These are phyloP conservation scores for Coemansia sp. DNA, from an alignment of 192 early-diverging fungal genomes.

Conservation along the genomic window DNA sequence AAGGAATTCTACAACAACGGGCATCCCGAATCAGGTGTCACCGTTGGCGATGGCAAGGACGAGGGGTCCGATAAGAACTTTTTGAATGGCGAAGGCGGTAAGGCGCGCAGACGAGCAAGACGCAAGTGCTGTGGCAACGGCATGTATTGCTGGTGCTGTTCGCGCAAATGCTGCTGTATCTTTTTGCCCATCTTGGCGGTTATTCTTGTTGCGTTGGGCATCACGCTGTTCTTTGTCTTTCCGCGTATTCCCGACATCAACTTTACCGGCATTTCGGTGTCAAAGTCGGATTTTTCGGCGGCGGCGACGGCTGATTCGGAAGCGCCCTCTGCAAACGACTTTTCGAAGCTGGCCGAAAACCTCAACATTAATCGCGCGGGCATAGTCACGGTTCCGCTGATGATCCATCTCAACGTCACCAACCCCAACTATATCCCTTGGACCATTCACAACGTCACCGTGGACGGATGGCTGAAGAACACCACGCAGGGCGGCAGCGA, in stretches of 20 bases:
- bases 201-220: conserved; percentile 46
- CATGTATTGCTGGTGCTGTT: conserved; percentile 57
- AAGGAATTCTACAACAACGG: conserved; percentile 6
- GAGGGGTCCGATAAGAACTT: not conserved
- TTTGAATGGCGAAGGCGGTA: not conserved
- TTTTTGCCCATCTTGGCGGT: conserved; percentile 43
- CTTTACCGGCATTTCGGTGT: conserved; percentile 43
- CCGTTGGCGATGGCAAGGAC: conserved; percentile 12
- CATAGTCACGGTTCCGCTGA: conserved; percentile 54
- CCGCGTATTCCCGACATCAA: conserved; percentile 51
- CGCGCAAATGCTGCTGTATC: conserved; percentile 43
- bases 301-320: conserved; percentile 1
- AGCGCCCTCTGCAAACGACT: conserved; percentile 1
- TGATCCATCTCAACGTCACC: conserved; percentile 53
- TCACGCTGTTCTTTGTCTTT: conserved; percentile 55
- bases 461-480: conserved; percentile 42
- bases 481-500: conserved; percentile 23
- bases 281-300: not conserved
- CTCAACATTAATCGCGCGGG: conserved; percentile 46
- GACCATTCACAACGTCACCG: conserved; percentile 59
- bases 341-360: conserved; percentile 29
- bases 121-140: conserved; percentile 50
- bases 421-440: conserved; percentile 61
- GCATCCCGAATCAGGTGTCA: conserved; percentile 8
- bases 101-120: conserved; percentile 15